Evolutionary conservation across 1,284 basidiomycete genomes (phyloP).

Genomic region (Mycosarcoma mackinlayi): DNA sequence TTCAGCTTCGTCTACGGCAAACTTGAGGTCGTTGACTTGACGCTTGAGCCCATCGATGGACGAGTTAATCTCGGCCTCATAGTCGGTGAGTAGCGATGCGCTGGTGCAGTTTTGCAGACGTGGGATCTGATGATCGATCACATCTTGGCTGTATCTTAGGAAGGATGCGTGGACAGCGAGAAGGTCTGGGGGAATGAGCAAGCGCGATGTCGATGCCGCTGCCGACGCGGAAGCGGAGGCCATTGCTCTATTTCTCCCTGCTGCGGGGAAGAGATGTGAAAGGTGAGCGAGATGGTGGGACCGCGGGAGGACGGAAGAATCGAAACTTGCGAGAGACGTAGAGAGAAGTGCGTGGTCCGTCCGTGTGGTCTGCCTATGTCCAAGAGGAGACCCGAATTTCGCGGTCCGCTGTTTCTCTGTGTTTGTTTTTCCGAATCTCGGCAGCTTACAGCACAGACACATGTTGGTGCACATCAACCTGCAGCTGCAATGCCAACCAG

Average conservation of each 20-base stretch:
- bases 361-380: no score
- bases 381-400: slow-evolving; percentile 1
- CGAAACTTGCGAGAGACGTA: slow-evolving; percentile 1
- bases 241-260: not conserved
- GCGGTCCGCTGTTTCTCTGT: not conserved
- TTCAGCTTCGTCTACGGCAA: slow-evolving; percentile 54
- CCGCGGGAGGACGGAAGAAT: not conserved
- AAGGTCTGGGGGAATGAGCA: slow-evolving; percentile 32
- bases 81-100: slow-evolving; percentile 33
- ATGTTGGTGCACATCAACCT: slow-evolving; percentile 9
- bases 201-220: slow-evolving; percentile 15
- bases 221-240: slow-evolving; percentile 23
- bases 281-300: not conserved
- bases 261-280: not conserved
- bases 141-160: slow-evolving; percentile 41
- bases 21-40: slow-evolving; percentile 43
- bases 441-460: slow-evolving; percentile 7
- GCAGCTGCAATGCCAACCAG: slow-evolving; percentile 1
- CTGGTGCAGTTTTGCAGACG: slow-evolving; percentile 35
- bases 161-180: slow-evolving; percentile 34
- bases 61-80: slow-evolving; percentile 47
- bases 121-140: slow-evolving; percentile 46
- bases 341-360: slow-evolving; percentile 6
- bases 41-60: slow-evolving; percentile 49
- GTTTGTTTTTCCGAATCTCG: not conserved